Evolutionary conservation across 345 rosid species (phyloP).

Genomic region (Brassica carinata): DNA sequence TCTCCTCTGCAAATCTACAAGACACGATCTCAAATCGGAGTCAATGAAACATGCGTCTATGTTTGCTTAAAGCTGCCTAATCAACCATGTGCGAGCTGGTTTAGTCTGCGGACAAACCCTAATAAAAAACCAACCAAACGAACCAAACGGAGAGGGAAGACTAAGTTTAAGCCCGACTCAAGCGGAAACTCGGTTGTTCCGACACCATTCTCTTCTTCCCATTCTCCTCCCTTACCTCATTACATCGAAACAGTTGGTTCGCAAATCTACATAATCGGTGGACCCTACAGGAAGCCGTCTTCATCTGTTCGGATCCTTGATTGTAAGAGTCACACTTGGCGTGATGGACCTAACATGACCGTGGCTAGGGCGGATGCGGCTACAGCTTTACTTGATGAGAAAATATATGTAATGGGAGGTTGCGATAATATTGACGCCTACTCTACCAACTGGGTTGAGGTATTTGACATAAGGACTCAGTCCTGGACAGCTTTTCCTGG

Average conservation of each 20-base stretch:
- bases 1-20: slow-evolving; percentile 1
- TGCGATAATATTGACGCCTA: background rate
- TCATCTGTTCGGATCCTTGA: slow-evolving; percentile 63
- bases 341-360: slow-evolving; percentile 53
- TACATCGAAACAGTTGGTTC: slow-evolving; percentile 36
- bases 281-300: slow-evolving; percentile 34
- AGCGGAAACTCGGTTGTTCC: background rate
- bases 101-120: background rate
- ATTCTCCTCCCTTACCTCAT: slow-evolving; percentile 36
- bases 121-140: background rate
- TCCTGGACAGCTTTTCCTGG: background rate
- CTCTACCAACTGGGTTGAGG: background rate
- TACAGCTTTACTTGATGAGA: background rate
- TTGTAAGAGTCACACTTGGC: slow-evolving; percentile 60
- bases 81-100: background rate
- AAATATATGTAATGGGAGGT: background rate
- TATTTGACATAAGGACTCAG: background rate
- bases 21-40: background rate
- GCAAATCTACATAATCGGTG: slow-evolving; percentile 60
- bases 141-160: background rate
- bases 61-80: background rate
- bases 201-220: background rate
- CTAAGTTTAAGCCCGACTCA: background rate
- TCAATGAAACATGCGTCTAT: background rate
- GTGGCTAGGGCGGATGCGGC: slow-evolving; percentile 5